phyloP scores from a whole-genome alignment of 805 yeast species.

The Saccharomycopsis microspora region DNA sequence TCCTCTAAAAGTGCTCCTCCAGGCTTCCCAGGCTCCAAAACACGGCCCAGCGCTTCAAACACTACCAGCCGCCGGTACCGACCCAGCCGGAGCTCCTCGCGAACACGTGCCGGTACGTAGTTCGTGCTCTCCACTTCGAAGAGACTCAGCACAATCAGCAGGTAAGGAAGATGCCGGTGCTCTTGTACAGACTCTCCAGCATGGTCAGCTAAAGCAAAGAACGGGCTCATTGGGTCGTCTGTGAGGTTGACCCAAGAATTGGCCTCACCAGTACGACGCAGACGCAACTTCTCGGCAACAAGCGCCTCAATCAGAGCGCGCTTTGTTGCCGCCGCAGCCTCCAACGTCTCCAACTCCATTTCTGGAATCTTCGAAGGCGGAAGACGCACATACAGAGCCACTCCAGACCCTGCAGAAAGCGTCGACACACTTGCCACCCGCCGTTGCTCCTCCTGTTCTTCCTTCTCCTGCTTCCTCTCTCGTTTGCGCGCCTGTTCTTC shows the following conservation, averaged over 20 bases:
- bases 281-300: slow-evolving; percentile 74
- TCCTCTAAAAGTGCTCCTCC: slow-evolving; percentile 31
- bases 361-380: slow-evolving; percentile 93
- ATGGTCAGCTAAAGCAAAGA: slow-evolving; percentile 54
- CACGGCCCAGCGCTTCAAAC: slow-evolving; percentile 38
- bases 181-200: slow-evolving; percentile 32
- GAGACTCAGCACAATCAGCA: slow-evolving; percentile 61
- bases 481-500: slow-evolving; percentile 1
- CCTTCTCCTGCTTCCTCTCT: slow-evolving; percentile 2
- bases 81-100: slow-evolving; percentile 33
- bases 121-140: slow-evolving; percentile 56
- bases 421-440: slow-evolving; percentile 16
- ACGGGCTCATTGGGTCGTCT: slow-evolving; percentile 79
- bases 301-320: slow-evolving; percentile 69
- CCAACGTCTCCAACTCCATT: slow-evolving; percentile 76
- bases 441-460: slow-evolving; percentile 12
- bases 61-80: slow-evolving; percentile 22
- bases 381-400: slow-evolving; percentile 72
- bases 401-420: not conserved
- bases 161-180: slow-evolving; percentile 60
- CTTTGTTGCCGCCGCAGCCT: slow-evolving; percentile 60
- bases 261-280: slow-evolving; percentile 44
- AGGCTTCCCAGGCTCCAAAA: slow-evolving; percentile 12
- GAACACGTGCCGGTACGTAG: slow-evolving; percentile 32
- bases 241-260: slow-evolving; percentile 76